Base-by-base conservation (phyloP, 2,329 filamentous ascomycete genomes). In the Alternaria gansuensis region DNA sequence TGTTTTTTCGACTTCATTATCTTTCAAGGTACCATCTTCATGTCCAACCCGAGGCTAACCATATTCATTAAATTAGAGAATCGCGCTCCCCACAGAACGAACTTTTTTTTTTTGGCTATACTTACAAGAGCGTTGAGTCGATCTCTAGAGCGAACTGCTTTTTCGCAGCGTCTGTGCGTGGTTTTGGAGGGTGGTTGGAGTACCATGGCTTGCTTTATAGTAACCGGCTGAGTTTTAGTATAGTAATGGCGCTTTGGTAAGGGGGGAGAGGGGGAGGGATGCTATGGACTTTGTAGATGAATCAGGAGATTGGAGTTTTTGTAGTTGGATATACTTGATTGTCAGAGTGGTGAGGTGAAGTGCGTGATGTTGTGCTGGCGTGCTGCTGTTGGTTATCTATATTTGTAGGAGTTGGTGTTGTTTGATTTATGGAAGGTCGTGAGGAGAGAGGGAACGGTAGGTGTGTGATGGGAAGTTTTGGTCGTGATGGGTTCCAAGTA, bases 141-240 rank as follows among this genome's bases (percentile, higher is more conserved):
- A 39, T 7, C 34, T 14, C 3, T 50, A 1, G 8, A n/a, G 13
- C 17, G 21, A 14, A 13, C 5, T 11, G 46, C 21, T 1, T 23
- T 51, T 36, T 51, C 34, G 24, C 40, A 57, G 31, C 39, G 49
- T 43, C 24, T 45, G 31, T 49, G 46, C 24, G 34, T 33, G 11
- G 33, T 17, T 33, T 51, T 33, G n/a, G 31, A 13, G 31, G 28
- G 11, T 26, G 31, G 31, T 4, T n/a, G 24, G 13, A 34, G 26
- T n/a, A 49, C 36, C 46, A 57, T 57, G 26, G 39, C 21, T 52
- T 17, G 26, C 10, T 50, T 3, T 50, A 10, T 36, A 10, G 10
- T 17, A 17, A 17, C 17, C 17, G 17, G 17, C 17, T 17, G 17
- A 17, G 17, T 17, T 17, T 17, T 17, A 17, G 17, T 17, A 17